phyloP scores from a whole-genome alignment of 768 basidiomycete species.

The Mycena venus region DNA sequence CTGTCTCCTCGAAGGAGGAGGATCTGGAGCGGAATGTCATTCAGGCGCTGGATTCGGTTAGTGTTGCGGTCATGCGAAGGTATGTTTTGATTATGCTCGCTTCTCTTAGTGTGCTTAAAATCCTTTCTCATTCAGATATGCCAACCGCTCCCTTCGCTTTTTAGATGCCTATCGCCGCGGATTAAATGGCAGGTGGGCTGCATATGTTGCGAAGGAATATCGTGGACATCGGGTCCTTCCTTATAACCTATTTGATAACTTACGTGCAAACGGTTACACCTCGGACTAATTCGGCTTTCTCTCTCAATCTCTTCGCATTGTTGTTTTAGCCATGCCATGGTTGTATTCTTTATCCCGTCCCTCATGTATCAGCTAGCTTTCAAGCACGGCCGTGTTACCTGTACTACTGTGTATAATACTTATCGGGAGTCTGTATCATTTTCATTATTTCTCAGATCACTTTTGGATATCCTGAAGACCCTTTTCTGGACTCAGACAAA shows the following conservation, averaged over 20 bases:
- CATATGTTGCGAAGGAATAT: background rate
- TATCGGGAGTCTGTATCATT: too few relatives aligned
- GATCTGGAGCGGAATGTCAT: too few relatives aligned
- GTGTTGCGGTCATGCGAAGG: constrained; percentile 26
- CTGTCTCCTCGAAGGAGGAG: constrained; percentile 20
- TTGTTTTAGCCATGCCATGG: too few relatives aligned
- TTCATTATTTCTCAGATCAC: too few relatives aligned
- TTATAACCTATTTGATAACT: background rate
- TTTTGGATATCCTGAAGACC: too few relatives aligned
- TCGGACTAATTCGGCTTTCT: background rate
- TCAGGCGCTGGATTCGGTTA: constrained; percentile 33
- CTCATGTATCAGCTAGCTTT: too few relatives aligned
- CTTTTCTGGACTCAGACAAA: too few relatives aligned
- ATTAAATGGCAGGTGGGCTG: background rate
- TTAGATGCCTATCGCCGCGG: background rate
- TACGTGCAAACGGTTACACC: background rate
- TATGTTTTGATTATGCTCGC: background rate
- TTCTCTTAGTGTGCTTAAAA: background rate
- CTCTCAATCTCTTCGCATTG: too few relatives aligned
- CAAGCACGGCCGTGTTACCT: too few relatives aligned
- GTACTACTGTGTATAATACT: too few relatives aligned
- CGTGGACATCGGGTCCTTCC: background rate
- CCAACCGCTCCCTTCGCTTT: background rate
- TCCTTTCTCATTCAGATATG: background rate
- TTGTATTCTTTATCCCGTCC: too few relatives aligned